Evolutionary conservation across 1,284 basidiomycete species (phyloP).

Genomic region (Tilletia indica): DNA sequence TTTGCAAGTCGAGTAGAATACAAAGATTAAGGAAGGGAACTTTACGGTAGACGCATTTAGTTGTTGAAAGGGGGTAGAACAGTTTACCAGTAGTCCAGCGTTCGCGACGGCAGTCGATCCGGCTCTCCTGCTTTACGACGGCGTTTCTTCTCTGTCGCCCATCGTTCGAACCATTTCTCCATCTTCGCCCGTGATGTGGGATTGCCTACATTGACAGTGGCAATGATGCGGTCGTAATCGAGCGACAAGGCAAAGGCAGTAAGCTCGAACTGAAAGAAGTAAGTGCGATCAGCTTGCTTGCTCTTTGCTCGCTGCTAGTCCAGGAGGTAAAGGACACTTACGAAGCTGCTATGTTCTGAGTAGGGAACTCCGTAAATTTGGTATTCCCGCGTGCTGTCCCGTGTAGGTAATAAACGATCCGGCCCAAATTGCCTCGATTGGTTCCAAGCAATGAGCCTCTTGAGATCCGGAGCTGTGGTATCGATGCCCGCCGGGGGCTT

Average conservation of each 20-base stretch:
- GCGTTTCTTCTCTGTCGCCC: slow-evolving; percentile 39
- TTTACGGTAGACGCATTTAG: too few species aligned
- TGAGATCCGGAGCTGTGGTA: slow-evolving; percentile 30
- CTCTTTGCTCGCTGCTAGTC: neutral
- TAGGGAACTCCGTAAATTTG: slow-evolving; percentile 84
- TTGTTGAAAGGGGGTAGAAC: too few species aligned
- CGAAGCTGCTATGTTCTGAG: slow-evolving; percentile 76
- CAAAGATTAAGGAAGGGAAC: too few species aligned
- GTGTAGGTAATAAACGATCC: slow-evolving; percentile 68
- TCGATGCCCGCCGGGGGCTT: slow-evolving; percentile 69
- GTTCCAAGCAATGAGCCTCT: slow-evolving; percentile 63
- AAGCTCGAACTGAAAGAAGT: slow-evolving; percentile 63
- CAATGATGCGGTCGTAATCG: slow-evolving; percentile 80
- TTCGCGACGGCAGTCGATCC: slow-evolving; percentile 12
- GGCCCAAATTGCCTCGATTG: slow-evolving; percentile 69
- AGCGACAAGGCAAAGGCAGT: slow-evolving; percentile 74
- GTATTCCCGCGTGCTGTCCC: slow-evolving; percentile 68
- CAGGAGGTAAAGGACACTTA: slow-evolving; percentile 10
- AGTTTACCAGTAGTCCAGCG: slow-evolving; percentile 13
- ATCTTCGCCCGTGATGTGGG: slow-evolving; percentile 61
- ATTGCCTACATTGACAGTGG: slow-evolving; percentile 89
- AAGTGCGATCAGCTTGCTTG: slow-evolving; percentile 21
- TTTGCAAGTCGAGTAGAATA: too few species aligned
- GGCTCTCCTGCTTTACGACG: slow-evolving; percentile 29
- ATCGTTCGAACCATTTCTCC: slow-evolving; percentile 49